Percentiles rank a stretch among this genome's conserved stretches.
These are phyloP conservation scores for Antrodiella citrinella DNA, from an alignment of 768 basidiomycete genomes.

Conservation along the genomic window DNA sequence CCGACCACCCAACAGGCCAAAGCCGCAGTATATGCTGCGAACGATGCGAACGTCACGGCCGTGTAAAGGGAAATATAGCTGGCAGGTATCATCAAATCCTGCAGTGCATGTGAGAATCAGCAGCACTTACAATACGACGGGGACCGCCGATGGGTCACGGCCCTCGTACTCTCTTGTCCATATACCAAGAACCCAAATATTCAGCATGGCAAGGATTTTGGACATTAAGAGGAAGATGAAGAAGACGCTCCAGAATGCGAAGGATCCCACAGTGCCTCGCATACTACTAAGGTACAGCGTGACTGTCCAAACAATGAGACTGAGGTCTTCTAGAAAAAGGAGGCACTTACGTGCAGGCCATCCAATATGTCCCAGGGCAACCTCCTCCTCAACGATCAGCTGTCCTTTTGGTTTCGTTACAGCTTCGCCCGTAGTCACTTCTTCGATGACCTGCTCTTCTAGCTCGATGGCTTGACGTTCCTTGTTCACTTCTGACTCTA, in stretches of 20 bases:
- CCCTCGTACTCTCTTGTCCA: slow-evolving; percentile 35
- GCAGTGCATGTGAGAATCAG: neutral
- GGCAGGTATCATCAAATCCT: neutral
- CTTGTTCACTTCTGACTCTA: slow-evolving; percentile 6
- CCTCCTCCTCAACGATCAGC: slow-evolving; percentile 55
- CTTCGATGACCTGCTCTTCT: slow-evolving; percentile 13
- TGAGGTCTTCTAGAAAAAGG: too few species aligned
- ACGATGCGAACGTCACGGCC: slow-evolving; percentile 26
- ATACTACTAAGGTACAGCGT: too few species aligned
- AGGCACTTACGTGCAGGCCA: slow-evolving; percentile 29
- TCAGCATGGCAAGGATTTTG: slow-evolving; percentile 15
- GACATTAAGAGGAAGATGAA: slow-evolving; percentile 12
- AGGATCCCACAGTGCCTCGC: too few species aligned
- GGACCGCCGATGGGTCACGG: slow-evolving; percentile 23
- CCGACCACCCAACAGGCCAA: slow-evolving; percentile 37
- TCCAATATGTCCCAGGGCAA: slow-evolving; percentile 49
- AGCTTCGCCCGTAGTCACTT: slow-evolving; percentile 7
- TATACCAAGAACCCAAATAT: slow-evolving; percentile 36
- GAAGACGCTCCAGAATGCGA: slow-evolving; percentile 25
- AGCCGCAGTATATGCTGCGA: slow-evolving; percentile 24
- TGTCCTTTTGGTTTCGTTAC: slow-evolving; percentile 34
- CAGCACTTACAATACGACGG: slow-evolving; percentile 23
- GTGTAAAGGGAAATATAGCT: slow-evolving; percentile 43
- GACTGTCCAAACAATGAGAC: too few species aligned
- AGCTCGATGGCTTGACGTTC: slow-evolving; percentile 11